Evolutionary conservation across 352 stramenopile species (phyloP), one percentile per base, ranked within the genome.

Genomic region (Globisporangium sylvaticum): DNA sequence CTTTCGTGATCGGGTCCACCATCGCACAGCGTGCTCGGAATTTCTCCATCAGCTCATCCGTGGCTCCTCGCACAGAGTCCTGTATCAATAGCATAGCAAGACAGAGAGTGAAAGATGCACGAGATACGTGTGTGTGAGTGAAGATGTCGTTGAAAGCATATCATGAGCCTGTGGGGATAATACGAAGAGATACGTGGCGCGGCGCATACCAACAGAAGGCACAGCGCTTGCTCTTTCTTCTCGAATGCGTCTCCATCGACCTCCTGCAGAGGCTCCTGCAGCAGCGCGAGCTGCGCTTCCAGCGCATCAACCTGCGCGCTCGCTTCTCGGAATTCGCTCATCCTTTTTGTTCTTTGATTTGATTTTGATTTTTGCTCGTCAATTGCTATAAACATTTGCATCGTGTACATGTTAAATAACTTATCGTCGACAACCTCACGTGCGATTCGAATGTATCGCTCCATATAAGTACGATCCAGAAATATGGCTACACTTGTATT

Each of bases 1-100:
- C 70, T 39, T 86, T 83, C 53, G 87, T 92, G 54, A 94, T 71
- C 1, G 85, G 85, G 48, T 95, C 87, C 37, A 92, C 69, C 74
- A 87, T 84, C 0, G 63, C 58, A 39, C 74, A 81, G 24, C 85
- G 81, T 7, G 65, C 67, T 15, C 84, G 79, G 34, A 87, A 88
- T 25, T 81, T 84, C 14, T 79, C 72, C 68, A 91, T 83, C 34
- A 66, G 78, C 53, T 27, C 66, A 32, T 74, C 20, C 18, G 76
- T 55, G 1, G 84, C 73, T 4, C 79, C 78, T 1, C 67, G 46
- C 15, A 81, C 66, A 55, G 74, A 74, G 15, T 60, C 50, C 65
- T 78, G 53, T 46, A 22, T 2, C 74, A 52, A 4, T 8, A 52
- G 22, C 31, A 39, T 12, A 74, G n/a, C n/a, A n/a, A n/a, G 27